Percentiles rank a stretch among this genome's conserved stretches.
These are phyloP conservation scores for Limonomyces culmigenus DNA, from an alignment of 1,284 basidiomycete genomes.

Conservation along the genomic window DNA sequence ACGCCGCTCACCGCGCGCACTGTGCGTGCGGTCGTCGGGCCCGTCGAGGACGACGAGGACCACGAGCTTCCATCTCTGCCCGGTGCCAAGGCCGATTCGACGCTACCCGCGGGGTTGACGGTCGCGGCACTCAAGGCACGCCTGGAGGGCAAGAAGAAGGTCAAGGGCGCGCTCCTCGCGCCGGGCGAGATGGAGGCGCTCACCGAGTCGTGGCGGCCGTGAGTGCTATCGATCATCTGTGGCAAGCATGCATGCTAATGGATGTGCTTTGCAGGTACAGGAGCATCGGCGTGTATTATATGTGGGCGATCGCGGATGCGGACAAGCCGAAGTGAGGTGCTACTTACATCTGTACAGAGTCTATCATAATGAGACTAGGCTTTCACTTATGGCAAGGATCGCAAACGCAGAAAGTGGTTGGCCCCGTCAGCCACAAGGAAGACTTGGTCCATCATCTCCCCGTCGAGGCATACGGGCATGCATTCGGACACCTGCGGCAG, in stretches of 20 bases:
- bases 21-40: slow-evolving; percentile 46
- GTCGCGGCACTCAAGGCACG: slow-evolving; percentile 44
- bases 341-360: no score
- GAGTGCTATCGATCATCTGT: slow-evolving; percentile 57
- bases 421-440: no score
- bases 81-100: slow-evolving; percentile 4
- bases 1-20: slow-evolving; percentile 46
- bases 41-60: slow-evolving; percentile 17
- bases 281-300: slow-evolving; percentile 34
- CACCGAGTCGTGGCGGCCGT: slow-evolving; percentile 66
- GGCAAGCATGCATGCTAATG: not conserved
- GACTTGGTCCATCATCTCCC: no score
- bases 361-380: no score
- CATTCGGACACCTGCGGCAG: no score
- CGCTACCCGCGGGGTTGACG: slow-evolving; percentile 44
- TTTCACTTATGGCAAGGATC: no score
- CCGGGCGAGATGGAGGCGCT: slow-evolving; percentile 73
- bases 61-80: slow-evolving; percentile 2
- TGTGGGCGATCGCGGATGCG: slow-evolving; percentile 33
- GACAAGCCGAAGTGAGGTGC: not conserved
- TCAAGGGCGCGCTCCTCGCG: slow-evolving; percentile 69
- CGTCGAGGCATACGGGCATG: no score
- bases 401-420: no score
- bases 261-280: not conserved
- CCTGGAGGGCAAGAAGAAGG: slow-evolving; percentile 66